These are phyloP conservation scores for Prosopis cineraria DNA, from an alignment of 306 rosid species.

Conservation along the genomic window DNA sequence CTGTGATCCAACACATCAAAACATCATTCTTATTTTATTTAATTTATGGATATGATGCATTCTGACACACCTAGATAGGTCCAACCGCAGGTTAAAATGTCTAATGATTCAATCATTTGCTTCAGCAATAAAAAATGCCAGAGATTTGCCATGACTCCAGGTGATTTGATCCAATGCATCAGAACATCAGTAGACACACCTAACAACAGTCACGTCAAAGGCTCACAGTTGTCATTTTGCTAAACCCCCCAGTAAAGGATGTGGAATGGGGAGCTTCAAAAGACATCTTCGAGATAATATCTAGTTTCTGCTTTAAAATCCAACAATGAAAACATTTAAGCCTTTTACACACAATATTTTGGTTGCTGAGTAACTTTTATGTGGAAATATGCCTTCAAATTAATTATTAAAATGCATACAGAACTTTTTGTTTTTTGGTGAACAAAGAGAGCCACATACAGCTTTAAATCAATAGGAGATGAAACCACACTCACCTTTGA, in stretches of 20 bases:
- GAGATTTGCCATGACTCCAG: constrained; percentile 3
- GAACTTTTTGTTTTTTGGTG: background rate
- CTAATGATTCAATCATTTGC: background rate
- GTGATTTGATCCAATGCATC: background rate
- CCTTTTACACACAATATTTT: constrained; percentile 11
- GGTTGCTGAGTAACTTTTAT: constrained; percentile 12
- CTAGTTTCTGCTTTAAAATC: background rate
- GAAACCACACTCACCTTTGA: constrained; percentile 66
- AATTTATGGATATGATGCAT: constrained; percentile 16
- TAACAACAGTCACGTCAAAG: background rate
- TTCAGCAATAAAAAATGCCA: constrained; percentile 20
- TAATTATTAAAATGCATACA: background rate
- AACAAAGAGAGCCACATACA: background rate
- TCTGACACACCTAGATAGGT: constrained; percentile 15
- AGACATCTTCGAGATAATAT: background rate
- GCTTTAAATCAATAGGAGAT: constrained; percentile 2
- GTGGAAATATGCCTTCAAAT: constrained; percentile 4
- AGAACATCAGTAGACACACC: constrained; percentile 20
- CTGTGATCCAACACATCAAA: background rate
- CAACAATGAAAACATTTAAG: constrained; percentile 1
- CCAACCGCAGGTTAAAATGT: background rate
- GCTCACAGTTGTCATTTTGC: constrained; percentile 10
- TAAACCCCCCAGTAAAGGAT: constrained; percentile 2
- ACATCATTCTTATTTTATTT: constrained; percentile 20
- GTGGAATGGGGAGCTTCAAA: background rate